phyloP scores from a whole-genome alignment of 2,329 filamentous ascomycete species.

The Fusarium tuaranense region DNA sequence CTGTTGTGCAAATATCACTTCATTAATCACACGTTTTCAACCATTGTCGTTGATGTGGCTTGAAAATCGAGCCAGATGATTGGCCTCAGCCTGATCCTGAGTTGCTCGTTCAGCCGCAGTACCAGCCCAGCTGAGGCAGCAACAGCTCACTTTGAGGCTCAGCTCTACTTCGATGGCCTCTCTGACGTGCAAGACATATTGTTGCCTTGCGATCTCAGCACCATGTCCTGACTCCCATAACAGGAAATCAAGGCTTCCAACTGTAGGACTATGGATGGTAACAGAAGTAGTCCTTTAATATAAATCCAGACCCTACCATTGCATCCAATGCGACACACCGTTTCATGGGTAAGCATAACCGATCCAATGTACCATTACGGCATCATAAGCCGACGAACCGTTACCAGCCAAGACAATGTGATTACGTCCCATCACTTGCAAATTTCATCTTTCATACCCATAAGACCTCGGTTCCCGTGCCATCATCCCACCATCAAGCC shows the following conservation, averaged over 20 bases:
- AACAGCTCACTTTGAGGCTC: not conserved
- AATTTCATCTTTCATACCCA: not conserved
- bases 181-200: fast-evolving
- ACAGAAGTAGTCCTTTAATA: not conserved
- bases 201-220: not conserved
- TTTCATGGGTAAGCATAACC: not conserved
- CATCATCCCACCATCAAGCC: not conserved
- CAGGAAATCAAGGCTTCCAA: not conserved
- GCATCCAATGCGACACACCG: not conserved
- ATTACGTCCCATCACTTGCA: not conserved
- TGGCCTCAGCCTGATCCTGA: not conserved
- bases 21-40: not conserved
- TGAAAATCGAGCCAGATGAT: not conserved
- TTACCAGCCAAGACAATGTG: not conserved
- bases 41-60: not conserved
- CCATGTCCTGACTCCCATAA: not conserved
- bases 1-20: not conserved
- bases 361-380: not conserved
- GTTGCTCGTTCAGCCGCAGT: not conserved
- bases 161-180: not conserved
- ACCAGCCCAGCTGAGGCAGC: not conserved
- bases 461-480: not conserved
- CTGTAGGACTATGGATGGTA: not conserved
- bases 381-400: not conserved
- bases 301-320: not conserved